Evolutionary conservation across 495 filamentous ascomycete species (phyloP), one percentile per base, ranked within the genome.

Genomic region (Hyaloscypha variabilis): DNA sequence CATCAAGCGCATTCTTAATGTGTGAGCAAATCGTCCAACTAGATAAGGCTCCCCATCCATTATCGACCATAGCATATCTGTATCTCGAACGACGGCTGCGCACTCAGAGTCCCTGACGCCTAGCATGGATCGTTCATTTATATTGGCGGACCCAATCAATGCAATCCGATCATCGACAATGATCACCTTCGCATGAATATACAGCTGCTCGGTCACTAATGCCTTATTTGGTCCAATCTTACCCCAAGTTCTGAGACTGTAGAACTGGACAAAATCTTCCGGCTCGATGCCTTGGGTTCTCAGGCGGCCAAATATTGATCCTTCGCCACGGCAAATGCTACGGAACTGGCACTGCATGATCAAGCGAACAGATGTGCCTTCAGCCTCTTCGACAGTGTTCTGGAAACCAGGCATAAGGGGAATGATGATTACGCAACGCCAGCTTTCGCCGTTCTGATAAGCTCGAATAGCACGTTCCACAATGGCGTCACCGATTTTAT

Each of bases 321-420:
- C 87, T 66, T 96, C 91, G 13, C 95, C 95, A 60, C 96, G 91
- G 72, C 93, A 97, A 68, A 99, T 99, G 73, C 93, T 97, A 64
- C 93, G 90, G 77, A 92, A 99, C 74, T 99, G 95, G 72, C 93
- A 98, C 76, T 96, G 92, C 89, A 99, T 93, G 72, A 99, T 99
- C 61, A 99, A 78, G 56, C 95, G 87, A 23, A 99, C 88, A 72
- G 93, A 97, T 14, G 91, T 97, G 50, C 95, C 95, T 65, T 97
- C 96, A 68, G 94, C 91, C 29, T 88, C 87, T 60, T 97, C 93
- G 14, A 99, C 94, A 6, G 93, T 94, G 69, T 97, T 98, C 76
- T 99, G 95, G 76, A 98, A 99, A 24, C 95, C 95, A 11, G 95
- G 95, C 88, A 99, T 96, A 52, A 99, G 83, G 2, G 95, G 95